phyloP scores from a whole-genome alignment of 2,329 filamentous ascomycete genomes.

The Colletotrichum cuscutae region DNA sequence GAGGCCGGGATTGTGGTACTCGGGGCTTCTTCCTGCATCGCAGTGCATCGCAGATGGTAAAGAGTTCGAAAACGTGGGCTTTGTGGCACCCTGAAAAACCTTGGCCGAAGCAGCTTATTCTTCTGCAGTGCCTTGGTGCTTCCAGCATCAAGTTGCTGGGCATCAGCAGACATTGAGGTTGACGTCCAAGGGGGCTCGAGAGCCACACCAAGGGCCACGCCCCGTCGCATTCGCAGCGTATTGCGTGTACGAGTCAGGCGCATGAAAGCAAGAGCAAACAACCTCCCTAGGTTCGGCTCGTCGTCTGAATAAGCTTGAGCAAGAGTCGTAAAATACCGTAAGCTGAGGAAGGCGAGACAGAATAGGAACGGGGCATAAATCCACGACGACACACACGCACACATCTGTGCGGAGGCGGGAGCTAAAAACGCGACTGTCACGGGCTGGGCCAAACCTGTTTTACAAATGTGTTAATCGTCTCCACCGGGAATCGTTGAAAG shows the following conservation, averaged over 20 bases:
- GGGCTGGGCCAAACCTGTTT: slow-evolving; percentile 13
- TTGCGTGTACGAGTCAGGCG: slow-evolving; percentile 6
- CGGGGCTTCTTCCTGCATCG: slow-evolving; percentile 7
- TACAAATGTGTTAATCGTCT: background rate
- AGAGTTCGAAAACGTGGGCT: slow-evolving; percentile 1
- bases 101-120: background rate
- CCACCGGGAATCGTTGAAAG: background rate
- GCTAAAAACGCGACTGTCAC: background rate
- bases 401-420: slow-evolving; percentile 29
- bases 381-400: background rate
- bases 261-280: slow-evolving; percentile 18
- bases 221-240: background rate
- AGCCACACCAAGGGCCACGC: background rate
- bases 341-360: background rate
- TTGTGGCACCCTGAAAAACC: slow-evolving; percentile 21
- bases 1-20: background rate
- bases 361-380: slow-evolving; percentile 1
- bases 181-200: slow-evolving; percentile 10
- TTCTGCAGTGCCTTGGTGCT: slow-evolving; percentile 1
- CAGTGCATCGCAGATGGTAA: background rate
- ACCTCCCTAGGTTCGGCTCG: background rate
- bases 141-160: background rate
- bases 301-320: slow-evolving; percentile 28
- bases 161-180: slow-evolving; percentile 13
- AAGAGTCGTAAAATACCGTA: background rate